Evolutionary conservation across 495 filamentous ascomycete genomes (phyloP).

Genomic region (Pyrenula massariospora): DNA sequence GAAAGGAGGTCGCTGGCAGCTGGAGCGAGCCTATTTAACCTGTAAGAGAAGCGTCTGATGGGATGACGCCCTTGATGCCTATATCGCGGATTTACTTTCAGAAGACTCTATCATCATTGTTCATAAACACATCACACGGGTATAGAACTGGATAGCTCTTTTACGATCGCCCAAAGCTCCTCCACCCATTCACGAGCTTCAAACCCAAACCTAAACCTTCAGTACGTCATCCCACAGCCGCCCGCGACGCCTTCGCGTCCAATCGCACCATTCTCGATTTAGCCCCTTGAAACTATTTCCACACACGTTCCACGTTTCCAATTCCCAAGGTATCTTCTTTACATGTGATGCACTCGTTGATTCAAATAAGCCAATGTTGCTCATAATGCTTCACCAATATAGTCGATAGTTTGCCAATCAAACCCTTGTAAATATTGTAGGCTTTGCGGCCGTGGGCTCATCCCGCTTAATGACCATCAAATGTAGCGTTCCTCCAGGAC

Average conservation of each 20-base stretch:
- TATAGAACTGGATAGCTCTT: not conserved
- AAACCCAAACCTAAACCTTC: not conserved
- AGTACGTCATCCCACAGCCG: not conserved
- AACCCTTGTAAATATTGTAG: too few relatives aligned
- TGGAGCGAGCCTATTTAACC: too few relatives aligned
- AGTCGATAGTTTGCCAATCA: not conserved
- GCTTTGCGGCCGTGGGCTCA: too few relatives aligned
- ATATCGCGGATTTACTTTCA: too few relatives aligned
- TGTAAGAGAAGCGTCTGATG: too few relatives aligned
- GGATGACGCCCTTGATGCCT: too few relatives aligned
- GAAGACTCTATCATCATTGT: not conserved
- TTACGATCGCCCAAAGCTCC: too few relatives aligned
- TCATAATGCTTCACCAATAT: not conserved
- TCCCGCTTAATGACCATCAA: too few relatives aligned
- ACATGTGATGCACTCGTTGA: not conserved
- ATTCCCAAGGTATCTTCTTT: not conserved
- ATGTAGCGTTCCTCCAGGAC: not conserved
- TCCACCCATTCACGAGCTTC: not conserved
- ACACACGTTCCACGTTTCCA: not conserved
- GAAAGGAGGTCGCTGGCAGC: too few relatives aligned
- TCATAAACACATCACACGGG: not conserved
- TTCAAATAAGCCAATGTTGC: not conserved
- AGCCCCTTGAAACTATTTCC: not conserved
- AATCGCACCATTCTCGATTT: slow-evolving; percentile 1
- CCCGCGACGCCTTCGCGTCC: not conserved